Evolutionary conservation across 2,329 filamentous ascomycete genomes (phyloP).

Genomic region (Nigrospora osmanthi): DNA sequence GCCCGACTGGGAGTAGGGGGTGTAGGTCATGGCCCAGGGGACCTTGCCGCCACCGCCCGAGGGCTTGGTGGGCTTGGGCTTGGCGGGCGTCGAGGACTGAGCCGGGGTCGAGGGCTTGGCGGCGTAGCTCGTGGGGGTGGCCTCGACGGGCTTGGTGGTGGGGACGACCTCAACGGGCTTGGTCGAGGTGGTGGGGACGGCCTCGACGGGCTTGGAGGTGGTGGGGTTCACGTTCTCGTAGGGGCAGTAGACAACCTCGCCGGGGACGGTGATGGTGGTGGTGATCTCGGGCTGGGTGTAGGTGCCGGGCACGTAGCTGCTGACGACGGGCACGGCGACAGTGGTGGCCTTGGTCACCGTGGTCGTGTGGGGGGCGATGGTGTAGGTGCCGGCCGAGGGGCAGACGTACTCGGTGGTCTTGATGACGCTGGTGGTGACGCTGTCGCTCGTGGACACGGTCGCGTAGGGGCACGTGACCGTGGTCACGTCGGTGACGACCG

Average conservation of each 20-base stretch:
- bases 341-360: slow-evolving; percentile 44
- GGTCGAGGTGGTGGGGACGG: slow-evolving; percentile 15
- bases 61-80: slow-evolving; percentile 16
- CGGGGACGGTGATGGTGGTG: slow-evolving; percentile 62
- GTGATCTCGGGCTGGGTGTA: slow-evolving; percentile 63
- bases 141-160: slow-evolving; percentile 15
- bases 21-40: slow-evolving; percentile 74
- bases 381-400: slow-evolving; percentile 68
- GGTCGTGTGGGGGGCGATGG: slow-evolving; percentile 61
- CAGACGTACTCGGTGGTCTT: slow-evolving; percentile 65
- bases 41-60: slow-evolving; percentile 29
- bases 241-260: slow-evolving; percentile 64
- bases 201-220: slow-evolving; percentile 4
- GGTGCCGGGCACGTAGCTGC: slow-evolving; percentile 59
- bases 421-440: slow-evolving; percentile 59
- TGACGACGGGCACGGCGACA: slow-evolving; percentile 58
- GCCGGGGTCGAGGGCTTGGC: slow-evolving; percentile 14
- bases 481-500: slow-evolving; percentile 56
- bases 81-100: slow-evolving; percentile 3
- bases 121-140: slow-evolving; percentile 10
- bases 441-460: slow-evolving; percentile 50
- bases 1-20: slow-evolving; percentile 56
- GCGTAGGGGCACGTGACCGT: slow-evolving; percentile 65
- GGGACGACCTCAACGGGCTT: slow-evolving; percentile 10
- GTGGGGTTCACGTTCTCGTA: slow-evolving; percentile 32